Percentiles rank a stretch among this genome's conserved stretches.
These are phyloP conservation scores for Claviceps sp. DNA, from an alignment of 2,329 filamentous ascomycete species.

Conservation along the genomic window DNA sequence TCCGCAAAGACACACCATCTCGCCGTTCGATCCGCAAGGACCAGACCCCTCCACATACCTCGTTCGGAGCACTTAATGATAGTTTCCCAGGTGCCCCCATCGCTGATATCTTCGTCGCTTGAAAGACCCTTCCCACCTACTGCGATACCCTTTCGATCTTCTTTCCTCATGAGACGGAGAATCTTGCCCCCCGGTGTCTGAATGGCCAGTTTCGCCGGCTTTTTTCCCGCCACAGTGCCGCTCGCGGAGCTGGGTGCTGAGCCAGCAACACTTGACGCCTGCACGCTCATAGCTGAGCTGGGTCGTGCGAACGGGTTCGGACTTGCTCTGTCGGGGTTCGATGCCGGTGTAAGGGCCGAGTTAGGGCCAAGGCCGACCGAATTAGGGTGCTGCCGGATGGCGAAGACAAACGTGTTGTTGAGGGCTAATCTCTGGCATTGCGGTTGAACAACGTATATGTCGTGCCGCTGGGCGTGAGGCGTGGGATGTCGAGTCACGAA, in stretches of 20 bases:
- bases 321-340: slow-evolving; percentile 34
- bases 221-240: slow-evolving; percentile 46
- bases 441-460: slow-evolving; percentile 92
- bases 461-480: slow-evolving; percentile 91
- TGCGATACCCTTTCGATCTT: slow-evolving; percentile 45
- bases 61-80: slow-evolving; percentile 81
- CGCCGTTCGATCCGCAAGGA: slow-evolving; percentile 70
- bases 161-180: slow-evolving; percentile 71
- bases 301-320: slow-evolving; percentile 51
- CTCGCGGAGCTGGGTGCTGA: slow-evolving; percentile 43
- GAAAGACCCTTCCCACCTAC: slow-evolving; percentile 27
- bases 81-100: slow-evolving; percentile 74
- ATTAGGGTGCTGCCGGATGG: slow-evolving; percentile 77
- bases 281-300: slow-evolving; percentile 51
- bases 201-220: slow-evolving; percentile 90
- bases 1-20: slow-evolving; percentile 89
- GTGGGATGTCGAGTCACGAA: slow-evolving; percentile 90
- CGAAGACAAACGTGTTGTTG: slow-evolving; percentile 97
- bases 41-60: slow-evolving; percentile 68
- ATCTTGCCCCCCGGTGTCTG: slow-evolving; percentile 94
- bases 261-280: slow-evolving; percentile 40
- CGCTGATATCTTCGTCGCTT: slow-evolving; percentile 43
- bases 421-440: slow-evolving; percentile 79
- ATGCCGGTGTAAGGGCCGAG: slow-evolving; percentile 29
- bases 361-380: slow-evolving; percentile 28